A percentile compares a stretch with the other conserved stretches of the same genome.
Conservation (phyloP, 257 asterid genomes). For the Capsicum rhomboideum region DNA sequence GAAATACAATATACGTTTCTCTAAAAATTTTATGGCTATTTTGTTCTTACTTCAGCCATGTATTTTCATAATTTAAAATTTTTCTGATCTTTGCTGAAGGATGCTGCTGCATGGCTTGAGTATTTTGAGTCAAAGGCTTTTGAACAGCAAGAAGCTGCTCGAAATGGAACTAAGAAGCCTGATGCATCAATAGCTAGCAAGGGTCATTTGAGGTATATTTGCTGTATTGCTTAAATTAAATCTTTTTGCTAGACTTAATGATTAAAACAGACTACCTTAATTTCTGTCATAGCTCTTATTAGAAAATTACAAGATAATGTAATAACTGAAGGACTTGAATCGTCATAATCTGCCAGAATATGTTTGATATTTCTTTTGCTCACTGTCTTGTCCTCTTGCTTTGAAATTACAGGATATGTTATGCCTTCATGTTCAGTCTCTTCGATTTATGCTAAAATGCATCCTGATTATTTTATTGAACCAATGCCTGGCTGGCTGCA, state of each 20-base stretch:
- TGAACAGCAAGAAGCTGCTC: slow-evolving; percentile 99
- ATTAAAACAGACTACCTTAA: background rate
- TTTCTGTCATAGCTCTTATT: background rate
- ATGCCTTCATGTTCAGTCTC: background rate
- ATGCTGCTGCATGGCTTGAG: slow-evolving; percentile 99
- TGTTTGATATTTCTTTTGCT: background rate
- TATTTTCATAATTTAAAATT: background rate
- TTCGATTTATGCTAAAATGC: slow-evolving; percentile 1
- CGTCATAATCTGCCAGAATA: background rate
- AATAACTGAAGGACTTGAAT: background rate
- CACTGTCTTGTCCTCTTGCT: background rate
- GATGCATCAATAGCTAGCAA: slow-evolving; percentile 98
- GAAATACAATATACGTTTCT: background rate
- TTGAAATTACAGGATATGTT: background rate
- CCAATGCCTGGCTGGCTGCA: background rate
- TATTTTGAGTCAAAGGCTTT: slow-evolving; percentile 95
- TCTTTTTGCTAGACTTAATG: slow-evolving; percentile 3
- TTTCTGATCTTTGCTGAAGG: slow-evolving; percentile 40
- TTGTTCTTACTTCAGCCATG: background rate
- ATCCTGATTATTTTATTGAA: background rate
- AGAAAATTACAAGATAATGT: background rate
- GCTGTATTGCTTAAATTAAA: slow-evolving; percentile 17
- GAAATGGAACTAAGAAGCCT: slow-evolving; percentile 84
- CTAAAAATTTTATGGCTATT: background rate
- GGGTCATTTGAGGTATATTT: slow-evolving; percentile 91